Conservation (phyloP, 23 red algal genomes). For the Gracilaria gracilis region DNA sequence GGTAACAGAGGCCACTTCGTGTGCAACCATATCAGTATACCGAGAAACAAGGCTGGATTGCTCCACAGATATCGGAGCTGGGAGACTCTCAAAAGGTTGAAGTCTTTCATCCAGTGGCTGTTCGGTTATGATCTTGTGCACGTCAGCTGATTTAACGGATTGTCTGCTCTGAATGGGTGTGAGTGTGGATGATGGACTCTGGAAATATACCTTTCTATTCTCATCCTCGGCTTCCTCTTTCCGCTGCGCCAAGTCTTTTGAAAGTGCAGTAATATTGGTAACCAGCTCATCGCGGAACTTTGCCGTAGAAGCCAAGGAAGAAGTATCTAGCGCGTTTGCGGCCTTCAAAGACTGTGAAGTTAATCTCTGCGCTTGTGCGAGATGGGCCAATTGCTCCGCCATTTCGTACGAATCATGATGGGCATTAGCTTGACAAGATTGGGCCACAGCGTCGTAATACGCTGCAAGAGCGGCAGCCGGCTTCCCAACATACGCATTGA, state of each 20-base stretch:
- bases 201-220: conserved; percentile 69
- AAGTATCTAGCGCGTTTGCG: conserved; percentile 38
- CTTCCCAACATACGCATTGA: conserved; percentile 53
- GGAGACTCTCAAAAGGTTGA: conserved; percentile 16
- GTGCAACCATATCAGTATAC: conserved; percentile 66
- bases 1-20: conserved; percentile 22
- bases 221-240: conserved; percentile 63
- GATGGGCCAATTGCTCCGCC: conserved; percentile 44
- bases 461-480: conserved; percentile 54
- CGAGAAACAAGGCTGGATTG: conserved; percentile 19
- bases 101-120: conserved; percentile 54
- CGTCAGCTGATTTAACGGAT: conserved; percentile 48
- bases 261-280: neutral
- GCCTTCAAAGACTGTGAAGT: conserved; percentile 6
- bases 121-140: conserved; percentile 16
- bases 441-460: conserved; percentile 67
- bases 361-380: conserved; percentile 19
- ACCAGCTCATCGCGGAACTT: conserved; percentile 40
- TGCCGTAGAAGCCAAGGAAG: conserved; percentile 18
- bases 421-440: conserved; percentile 55
- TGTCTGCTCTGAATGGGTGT: conserved; percentile 34
- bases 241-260: conserved; percentile 11
- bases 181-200: conserved; percentile 15
- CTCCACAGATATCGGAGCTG: conserved; percentile 24
- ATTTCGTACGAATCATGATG: conserved; percentile 41